Conservation (phyloP, 306 rosid species). For the Vachellia pachyceras region DNA sequence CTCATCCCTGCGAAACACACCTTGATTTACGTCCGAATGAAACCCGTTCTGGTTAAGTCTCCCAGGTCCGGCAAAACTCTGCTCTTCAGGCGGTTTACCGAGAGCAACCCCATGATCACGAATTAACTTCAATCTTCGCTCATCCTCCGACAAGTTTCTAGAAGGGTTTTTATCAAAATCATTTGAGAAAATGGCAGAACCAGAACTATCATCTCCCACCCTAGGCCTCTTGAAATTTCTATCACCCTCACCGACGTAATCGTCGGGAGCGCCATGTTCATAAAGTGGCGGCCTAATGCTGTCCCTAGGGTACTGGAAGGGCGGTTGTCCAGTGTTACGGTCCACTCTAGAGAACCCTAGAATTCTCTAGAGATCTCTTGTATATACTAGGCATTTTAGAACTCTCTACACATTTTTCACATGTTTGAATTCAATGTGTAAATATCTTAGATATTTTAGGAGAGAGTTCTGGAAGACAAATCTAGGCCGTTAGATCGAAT, state of each 20-base stretch:
- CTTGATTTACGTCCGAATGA: slow-evolving; percentile 9
- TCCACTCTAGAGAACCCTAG: too few species aligned
- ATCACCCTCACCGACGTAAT: slow-evolving; percentile 47
- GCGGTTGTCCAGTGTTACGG: slow-evolving; percentile 23
- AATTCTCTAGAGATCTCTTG: too few species aligned
- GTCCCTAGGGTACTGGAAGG: slow-evolving; percentile 34
- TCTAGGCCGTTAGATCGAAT: too few species aligned
- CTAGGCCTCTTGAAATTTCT: slow-evolving; percentile 69
- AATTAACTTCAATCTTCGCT: slow-evolving; percentile 76
- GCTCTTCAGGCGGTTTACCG: slow-evolving; percentile 37
- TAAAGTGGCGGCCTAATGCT: slow-evolving; percentile 36
- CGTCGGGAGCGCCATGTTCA: slow-evolving; percentile 38
- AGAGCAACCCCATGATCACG: slow-evolving; percentile 78
- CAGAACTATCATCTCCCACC: slow-evolving; percentile 47
- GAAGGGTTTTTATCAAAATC: slow-evolving; percentile 3
- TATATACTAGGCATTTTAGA: too few species aligned
- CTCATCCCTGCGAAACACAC: background rate
- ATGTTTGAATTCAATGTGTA: too few species aligned
- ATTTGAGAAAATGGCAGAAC: background rate
- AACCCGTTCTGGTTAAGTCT: slow-evolving; percentile 19
- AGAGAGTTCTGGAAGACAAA: too few species aligned
- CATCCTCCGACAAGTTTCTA: slow-evolving; percentile 51
- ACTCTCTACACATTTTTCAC: too few species aligned
- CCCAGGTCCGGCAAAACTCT: slow-evolving; percentile 4
- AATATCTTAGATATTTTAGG: too few species aligned